Evolutionary conservation across 192 early-diverging fungal species (phyloP).

Genomic region (Spizellomyces punctatus): DNA sequence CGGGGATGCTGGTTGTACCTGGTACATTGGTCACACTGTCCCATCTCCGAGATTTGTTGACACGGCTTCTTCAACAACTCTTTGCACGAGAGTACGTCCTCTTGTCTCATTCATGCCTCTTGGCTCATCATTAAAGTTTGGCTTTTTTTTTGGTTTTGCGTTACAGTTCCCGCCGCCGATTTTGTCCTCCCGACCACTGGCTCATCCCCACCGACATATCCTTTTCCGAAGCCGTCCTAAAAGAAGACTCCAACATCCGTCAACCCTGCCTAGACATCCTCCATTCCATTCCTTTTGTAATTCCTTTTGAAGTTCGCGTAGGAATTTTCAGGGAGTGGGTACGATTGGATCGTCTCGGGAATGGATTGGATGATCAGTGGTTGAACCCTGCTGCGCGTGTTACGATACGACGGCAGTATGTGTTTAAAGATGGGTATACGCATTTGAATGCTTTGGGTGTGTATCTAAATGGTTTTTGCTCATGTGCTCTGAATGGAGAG

Average conservation of each 20-base stretch:
- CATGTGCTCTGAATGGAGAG: background rate
- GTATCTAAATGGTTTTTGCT: background rate
- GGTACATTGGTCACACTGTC: constrained; percentile 13
- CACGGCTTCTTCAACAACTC: constrained; percentile 72
- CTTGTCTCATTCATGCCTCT: constrained; percentile 38
- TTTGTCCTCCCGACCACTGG: constrained; percentile 72
- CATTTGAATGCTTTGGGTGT: constrained; percentile 66
- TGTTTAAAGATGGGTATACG: constrained; percentile 90
- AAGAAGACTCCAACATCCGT: background rate
- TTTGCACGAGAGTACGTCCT: constrained; percentile 60
- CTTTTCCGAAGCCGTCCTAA: background rate
- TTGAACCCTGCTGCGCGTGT: constrained; percentile 45
- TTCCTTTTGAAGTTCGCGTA: constrained; percentile 89
- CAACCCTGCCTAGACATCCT: constrained; percentile 66
- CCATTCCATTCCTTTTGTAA: constrained; percentile 85
- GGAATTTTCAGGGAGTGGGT: constrained; percentile 81
- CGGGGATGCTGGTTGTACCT: background rate
- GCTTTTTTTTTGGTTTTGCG: constrained; percentile 27
- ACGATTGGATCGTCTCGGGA: constrained; percentile 61
- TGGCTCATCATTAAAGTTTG: background rate
- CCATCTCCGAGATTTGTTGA: constrained; percentile 62
- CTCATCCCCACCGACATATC: constrained; percentile 40
- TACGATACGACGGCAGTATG: constrained; percentile 67
- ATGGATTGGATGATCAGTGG: constrained; percentile 31
- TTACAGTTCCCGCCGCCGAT: constrained; percentile 56